Conservation (phyloP, 2,329 filamentous ascomycete species). For the Cryphonectria radicalis region DNA sequence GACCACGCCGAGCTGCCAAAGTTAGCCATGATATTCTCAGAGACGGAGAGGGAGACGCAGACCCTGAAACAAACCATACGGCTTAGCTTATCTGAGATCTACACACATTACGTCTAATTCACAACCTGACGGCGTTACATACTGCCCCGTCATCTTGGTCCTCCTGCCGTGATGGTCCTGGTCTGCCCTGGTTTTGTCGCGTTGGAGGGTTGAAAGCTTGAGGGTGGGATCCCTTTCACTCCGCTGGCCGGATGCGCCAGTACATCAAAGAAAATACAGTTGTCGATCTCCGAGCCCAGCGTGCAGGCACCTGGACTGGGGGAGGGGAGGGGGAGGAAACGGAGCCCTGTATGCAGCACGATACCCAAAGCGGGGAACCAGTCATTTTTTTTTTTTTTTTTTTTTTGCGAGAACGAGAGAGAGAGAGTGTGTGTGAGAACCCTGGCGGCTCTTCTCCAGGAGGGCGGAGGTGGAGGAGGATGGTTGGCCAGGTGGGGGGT, state of each 20-base stretch:
- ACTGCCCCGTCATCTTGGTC: neutral
- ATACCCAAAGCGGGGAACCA: neutral
- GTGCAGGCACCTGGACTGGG: neutral
- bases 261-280: neutral
- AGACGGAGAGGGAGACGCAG: neutral
- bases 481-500: too few relatives aligned
- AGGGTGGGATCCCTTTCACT: neutral
- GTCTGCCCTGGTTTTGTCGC: neutral
- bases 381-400: neutral
- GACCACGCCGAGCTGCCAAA: slow-evolving; percentile 5
- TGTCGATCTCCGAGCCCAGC: neutral
- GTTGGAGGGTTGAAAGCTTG: neutral
- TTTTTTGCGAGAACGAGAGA: too few relatives aligned
- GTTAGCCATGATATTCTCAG: neutral
- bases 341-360: neutral
- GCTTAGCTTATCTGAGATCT: slow-evolving; percentile 9
- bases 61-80: slow-evolving; percentile 4
- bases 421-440: too few relatives aligned
- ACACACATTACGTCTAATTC: neutral
- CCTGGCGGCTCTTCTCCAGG: neutral
- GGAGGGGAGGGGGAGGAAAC: too few relatives aligned
- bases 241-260: neutral
- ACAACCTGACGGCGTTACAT: neutral
- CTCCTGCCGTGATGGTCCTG: neutral
- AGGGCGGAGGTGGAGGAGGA: too few relatives aligned